A percentile compares a stretch with the other conserved stretches of the same genome.
Conservation (phyloP, 2,329 filamentous ascomycete species). For the Arthroderma uncinatum region DNA sequence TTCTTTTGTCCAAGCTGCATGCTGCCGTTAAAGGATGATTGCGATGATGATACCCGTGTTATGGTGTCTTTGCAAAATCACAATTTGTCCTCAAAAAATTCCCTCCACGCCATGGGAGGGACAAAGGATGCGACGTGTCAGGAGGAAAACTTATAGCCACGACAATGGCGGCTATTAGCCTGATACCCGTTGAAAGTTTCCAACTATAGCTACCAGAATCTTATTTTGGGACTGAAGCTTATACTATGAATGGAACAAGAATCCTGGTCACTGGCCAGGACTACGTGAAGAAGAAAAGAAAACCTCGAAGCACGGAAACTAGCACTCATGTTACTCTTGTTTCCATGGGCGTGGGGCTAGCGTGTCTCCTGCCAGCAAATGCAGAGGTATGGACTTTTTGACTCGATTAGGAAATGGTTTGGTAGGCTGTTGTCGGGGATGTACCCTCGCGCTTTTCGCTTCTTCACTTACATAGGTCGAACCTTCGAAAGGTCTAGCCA, state of each 20-base stretch:
- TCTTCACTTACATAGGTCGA: not conserved
- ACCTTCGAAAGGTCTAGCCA: not conserved
- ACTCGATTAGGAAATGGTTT: conserved; percentile 22
- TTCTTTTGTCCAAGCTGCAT: no score
- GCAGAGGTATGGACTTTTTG: conserved; percentile 21
- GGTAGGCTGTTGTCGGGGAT: conserved; percentile 8
- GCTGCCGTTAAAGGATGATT: not conserved
- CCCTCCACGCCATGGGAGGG: not conserved
- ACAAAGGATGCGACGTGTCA: conserved; percentile 1
- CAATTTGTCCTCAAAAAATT: not conserved
- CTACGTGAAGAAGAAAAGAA: not conserved
- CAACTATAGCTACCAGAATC: not conserved
- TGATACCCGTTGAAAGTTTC: conserved; percentile 1
- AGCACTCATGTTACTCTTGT: not conserved
- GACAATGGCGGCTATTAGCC: not conserved
- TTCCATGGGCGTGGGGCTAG: not conserved
- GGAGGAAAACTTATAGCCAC: not conserved
- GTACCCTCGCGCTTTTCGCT: not conserved
- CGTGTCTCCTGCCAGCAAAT: not conserved
- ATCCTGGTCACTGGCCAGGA: not conserved
- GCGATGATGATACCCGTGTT: not conserved
- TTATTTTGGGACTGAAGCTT: not conserved
- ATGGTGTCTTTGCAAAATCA: not conserved
- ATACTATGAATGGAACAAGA: not conserved
- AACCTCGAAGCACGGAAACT: not conserved